A percentile compares a stretch with the other conserved stretches of the same genome.
Evolutionary conservation across 2,329 filamentous ascomycete genomes (phyloP).

Genomic region (Cordyceps cicadae): DNA sequence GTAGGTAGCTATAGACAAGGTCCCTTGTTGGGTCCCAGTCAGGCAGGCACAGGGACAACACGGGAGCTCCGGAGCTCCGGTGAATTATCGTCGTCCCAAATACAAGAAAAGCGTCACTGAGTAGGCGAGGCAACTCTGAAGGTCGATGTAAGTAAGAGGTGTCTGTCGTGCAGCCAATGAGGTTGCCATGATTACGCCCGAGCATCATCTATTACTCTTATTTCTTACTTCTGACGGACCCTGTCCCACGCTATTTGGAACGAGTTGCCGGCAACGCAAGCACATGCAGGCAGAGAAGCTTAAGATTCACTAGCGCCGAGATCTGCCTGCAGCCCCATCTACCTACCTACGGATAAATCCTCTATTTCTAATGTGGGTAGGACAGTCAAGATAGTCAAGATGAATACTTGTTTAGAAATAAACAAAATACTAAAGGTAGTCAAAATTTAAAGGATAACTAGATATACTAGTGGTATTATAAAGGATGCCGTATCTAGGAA

Average conservation of each 20-base stretch:
- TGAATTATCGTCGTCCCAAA: conserved; percentile 9
- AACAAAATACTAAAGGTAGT: too few species aligned
- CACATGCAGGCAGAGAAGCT: conserved; percentile 1
- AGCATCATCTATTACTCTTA: background rate
- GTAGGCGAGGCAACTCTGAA: background rate
- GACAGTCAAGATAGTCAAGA: too few species aligned
- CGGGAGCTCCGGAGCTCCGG: background rate
- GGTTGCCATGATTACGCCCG: conserved; percentile 2
- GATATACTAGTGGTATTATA: too few species aligned
- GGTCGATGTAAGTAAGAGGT: background rate
- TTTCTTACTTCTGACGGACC: background rate
- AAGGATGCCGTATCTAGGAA: too few species aligned
- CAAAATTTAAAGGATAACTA: too few species aligned
- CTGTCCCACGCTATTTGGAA: background rate
- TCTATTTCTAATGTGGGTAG: too few species aligned
- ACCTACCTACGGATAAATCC: too few species aligned
- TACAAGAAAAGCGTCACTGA: background rate
- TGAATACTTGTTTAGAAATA: too few species aligned
- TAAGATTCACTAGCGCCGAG: background rate
- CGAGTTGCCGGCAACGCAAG: conserved; percentile 1
- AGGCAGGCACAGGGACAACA: background rate
- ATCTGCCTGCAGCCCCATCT: too few species aligned
- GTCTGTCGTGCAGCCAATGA: background rate
- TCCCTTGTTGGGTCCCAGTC: background rate
- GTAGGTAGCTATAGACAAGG: too few species aligned